Evolutionary conservation across 2,329 filamentous ascomycete genomes (phyloP), one percentile per base, ranked within the genome.

Genomic region (Fusarium xylarioides): DNA sequence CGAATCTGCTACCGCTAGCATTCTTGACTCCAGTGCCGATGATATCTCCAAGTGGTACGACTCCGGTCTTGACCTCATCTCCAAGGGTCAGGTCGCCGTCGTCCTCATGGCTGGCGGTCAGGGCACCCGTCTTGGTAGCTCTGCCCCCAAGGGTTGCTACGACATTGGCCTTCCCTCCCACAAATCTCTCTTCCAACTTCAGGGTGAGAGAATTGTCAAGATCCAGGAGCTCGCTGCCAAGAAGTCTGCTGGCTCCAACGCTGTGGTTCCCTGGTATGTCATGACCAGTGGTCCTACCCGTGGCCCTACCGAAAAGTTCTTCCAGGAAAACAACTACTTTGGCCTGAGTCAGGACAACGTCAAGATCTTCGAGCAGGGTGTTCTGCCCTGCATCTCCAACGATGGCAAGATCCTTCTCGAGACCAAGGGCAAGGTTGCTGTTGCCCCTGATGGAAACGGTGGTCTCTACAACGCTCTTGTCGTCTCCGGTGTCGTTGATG

Each of bases 261-360:
- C 90, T 47, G 86, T 92, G 37, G 91, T 98, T 46, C 96, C 96
- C 18, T 99, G 96, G 96, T 99, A 99, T 85, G 94, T 99, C 83
- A 99, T 99, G 96, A 99, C 96, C 78, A 97, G 94, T 79, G 96
- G 96, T 9, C 96, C 96, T 50, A 99, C 96, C 12, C 90, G 95
- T 75, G 91, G 90, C 70, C 94, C 95, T 44, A 99, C 96, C n/a
- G 93, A 97, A 86, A 87, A 92, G 70, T 99, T 96, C 86, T 98
- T 99, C 83, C 85, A 93, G 81, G 88, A 97, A 83, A 88, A 98
- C 86, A 89, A 90, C 65, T 98, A 95, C 87, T 99, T 99, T 82
- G 96, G 96, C 11, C 85, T 99, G 68, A 88, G 92, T 75, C 89
- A 93, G 83, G 91, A 92, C 81, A 96, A 99, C 80, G 92, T 99